Percentiles rank a stretch among this genome's conserved stretches.
These are phyloP conservation scores for Durio zibethinus DNA, from an alignment of 345 rosid species.

Conservation along the genomic window DNA sequence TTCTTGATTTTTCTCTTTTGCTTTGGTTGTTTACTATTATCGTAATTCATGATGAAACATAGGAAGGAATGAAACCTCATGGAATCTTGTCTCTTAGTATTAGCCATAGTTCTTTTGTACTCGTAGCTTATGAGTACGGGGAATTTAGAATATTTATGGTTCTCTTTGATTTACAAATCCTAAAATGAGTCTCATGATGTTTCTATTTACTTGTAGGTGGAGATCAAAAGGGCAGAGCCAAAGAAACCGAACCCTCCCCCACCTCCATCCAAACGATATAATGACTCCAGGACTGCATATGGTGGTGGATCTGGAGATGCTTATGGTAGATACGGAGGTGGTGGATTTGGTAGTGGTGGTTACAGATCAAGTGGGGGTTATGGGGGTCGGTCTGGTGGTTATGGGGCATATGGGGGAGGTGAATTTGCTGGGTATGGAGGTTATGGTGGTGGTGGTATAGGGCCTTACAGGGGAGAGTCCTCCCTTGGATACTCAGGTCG, in stretches of 20 bases:
- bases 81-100: neutral
- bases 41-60: neutral
- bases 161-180: neutral
- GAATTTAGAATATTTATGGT: neutral
- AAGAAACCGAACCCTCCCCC: constrained; percentile 76
- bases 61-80: neutral
- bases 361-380: constrained; percentile 62
- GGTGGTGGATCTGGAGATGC: constrained; percentile 51
- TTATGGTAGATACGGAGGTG: constrained; percentile 60
- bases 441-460: constrained; percentile 54
- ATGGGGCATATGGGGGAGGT: constrained; percentile 65
- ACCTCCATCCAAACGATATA: constrained; percentile 53
- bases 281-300: constrained; percentile 57
- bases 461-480: constrained; percentile 74
- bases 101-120: neutral
- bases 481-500: constrained; percentile 72
- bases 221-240: constrained; percentile 99
- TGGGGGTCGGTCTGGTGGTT: constrained; percentile 54
- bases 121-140: neutral
- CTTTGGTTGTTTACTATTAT: neutral
- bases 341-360: constrained; percentile 47
- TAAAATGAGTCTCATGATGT: constrained; percentile 6
- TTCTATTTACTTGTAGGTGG: constrained; percentile 55
- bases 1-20: neutral
- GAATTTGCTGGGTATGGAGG: constrained; percentile 71